Base-by-base conservation (phyloP, 1,284 basidiomycete species). In the Cutaneotrichosporon sp. region DNA sequence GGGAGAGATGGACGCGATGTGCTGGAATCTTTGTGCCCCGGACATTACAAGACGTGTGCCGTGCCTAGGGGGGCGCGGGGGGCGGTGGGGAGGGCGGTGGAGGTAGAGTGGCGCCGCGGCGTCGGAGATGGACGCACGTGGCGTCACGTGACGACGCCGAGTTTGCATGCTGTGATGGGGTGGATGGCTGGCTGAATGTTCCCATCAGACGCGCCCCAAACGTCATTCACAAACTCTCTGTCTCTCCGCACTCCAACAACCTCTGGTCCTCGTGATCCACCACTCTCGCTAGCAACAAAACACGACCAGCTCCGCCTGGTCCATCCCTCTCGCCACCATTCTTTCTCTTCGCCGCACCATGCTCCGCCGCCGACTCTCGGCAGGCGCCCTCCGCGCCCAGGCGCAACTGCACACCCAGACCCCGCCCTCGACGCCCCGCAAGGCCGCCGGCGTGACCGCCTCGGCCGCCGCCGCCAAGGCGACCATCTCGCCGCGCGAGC, bases 311-410 rank as follows among this genome's bases (percentile, higher is more conserved):
- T 24, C 33, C 34, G 14, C 25, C 51, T 53, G 51, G 47, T 50
- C 47, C 51, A 18, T 22, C 10, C 13, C 34, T 34, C 43, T 34
- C 29, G 43, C 43, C 56, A 59, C 54, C 59, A 61, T 59, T 49
- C 54, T 62, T 9, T 46, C 64, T 34, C 43, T 56, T 22, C 59
- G 53, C 22, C 50, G 54, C 58, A 73, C 11, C 51, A 80, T 80
- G 77, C 64, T 80, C 50, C 68, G 76, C 61, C 70, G 74, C 53
- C 73, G 75, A 56, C 66, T 79, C 29, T 77, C 75, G 14, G 62
- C 71, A 18, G 70, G 73, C 54, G 65, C 76, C 24, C 66, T 78
- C 18, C 66, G 75, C 38, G 71, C 72, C 14, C 58, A 62, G 42
- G 46, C 54, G 20, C 61, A 63, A 22, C 22, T 42, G 16, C 63